Evolutionary conservation across 306 rosid genomes (phyloP), one percentile per base, ranked within the genome.

Genomic region (Alnus glutinosa): DNA sequence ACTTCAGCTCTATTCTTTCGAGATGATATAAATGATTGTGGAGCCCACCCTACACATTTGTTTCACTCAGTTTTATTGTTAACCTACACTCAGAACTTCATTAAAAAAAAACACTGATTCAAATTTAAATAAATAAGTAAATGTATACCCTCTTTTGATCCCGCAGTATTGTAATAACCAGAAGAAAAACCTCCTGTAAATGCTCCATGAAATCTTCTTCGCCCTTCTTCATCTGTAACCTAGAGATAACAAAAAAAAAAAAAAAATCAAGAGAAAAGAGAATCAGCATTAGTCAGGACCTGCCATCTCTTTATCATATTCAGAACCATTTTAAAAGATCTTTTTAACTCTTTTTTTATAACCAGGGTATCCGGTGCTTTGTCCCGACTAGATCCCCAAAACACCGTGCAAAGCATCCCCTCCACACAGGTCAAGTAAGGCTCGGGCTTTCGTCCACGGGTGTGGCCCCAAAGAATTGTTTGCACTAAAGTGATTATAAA

Each of bases 151-250:
- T 95, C 97, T 89, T 93, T 93, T 7, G 98, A 85, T 71, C 99
- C 99, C 78, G 83, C 99, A 28, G 98, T 78, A 59, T 95, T 95
- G 83, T 86, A 95, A 85, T 90, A 92, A 77, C 99, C 99, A 66
- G 99, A 98, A 64, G 99, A 95, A 85, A 49, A 95, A 47, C 99
- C 98, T 64, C 98, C 98, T 0, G 93, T 89, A 85, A 95, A 95
- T 32, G 99, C 98, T 11, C 99, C 99, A 77, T 95, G 99, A 80
- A 95, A 93, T 87, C 99, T 90, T 86, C 99, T 90, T 81, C 96
- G 87, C 81, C 99, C 99, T 90, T 95, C 99, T 70, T 93, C 99
- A 68, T 95, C 98, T 87, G 83, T 89, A 82, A 95, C 99, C 99
- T 95, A 82, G 12, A 77, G 81, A 74, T 11, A 1, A 23, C 28